These are phyloP conservation scores for Pelagomonas calceolata DNA, from an alignment of 108 stramenopile genomes.

Conservation along the genomic window DNA sequence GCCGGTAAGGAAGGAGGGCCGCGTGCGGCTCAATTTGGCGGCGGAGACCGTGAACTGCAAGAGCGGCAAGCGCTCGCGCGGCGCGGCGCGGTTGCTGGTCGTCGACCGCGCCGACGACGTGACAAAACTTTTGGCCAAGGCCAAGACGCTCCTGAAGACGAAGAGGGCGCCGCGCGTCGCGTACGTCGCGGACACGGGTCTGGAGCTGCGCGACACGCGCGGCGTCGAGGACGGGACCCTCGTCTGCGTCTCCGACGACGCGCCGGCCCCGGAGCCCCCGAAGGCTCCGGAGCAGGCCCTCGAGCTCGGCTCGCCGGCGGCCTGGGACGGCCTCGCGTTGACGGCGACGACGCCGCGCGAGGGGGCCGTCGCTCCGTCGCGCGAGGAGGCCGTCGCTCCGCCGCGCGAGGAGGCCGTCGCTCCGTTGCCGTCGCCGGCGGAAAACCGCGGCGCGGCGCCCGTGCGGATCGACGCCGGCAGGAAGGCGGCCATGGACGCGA, in stretches of 20 bases:
- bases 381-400: not conserved
- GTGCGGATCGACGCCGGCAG: not conserved
- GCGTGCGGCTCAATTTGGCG: not conserved
- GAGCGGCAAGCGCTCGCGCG: not conserved
- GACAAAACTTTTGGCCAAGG: not conserved
- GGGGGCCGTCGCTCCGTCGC: not conserved
- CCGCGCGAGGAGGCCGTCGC: not conserved
- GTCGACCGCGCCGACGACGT: not conserved
- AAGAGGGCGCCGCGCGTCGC: not conserved
- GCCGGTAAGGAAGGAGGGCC: not conserved
- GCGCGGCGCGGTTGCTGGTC: not conserved
- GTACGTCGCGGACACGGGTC: not conserved
- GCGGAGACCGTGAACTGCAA: not conserved
- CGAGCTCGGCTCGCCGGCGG: not conserved
- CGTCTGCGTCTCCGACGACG: not conserved
- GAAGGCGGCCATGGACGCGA: not conserved
- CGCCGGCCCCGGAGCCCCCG: not conserved
- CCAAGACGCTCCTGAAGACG: not conserved
- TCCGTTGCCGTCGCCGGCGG: too few species aligned
- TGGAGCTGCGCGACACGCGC: not conserved
- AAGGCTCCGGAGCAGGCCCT: not conserved
- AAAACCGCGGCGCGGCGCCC: too few species aligned
- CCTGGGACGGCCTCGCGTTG: not conserved
- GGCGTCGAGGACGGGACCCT: not conserved
- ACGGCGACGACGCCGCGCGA: not conserved